Evolutionary conservation across 192 early-diverging fungal genomes (phyloP).

Genomic region (Podila epigama): DNA sequence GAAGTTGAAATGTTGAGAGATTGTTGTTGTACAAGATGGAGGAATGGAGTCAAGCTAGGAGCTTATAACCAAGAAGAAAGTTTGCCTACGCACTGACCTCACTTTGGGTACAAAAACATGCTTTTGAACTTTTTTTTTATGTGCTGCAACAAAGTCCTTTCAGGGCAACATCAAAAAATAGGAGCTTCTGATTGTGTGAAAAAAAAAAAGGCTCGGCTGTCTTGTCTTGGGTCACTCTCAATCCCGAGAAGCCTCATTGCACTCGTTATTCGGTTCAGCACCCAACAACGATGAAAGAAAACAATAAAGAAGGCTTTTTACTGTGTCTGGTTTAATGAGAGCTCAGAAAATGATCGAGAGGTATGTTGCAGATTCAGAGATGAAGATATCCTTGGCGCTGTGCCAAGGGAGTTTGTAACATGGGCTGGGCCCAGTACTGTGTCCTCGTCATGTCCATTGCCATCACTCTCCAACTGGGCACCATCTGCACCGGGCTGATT

Average conservation of each 20-base stretch:
- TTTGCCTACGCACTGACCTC: no score
- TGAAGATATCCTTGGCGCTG: conserved; percentile 2
- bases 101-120: no score
- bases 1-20: neutral
- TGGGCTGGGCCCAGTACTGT: neutral
- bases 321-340: conserved; percentile 24
- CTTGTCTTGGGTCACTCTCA: neutral
- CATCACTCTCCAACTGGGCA: neutral
- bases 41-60: no score
- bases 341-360: conserved; percentile 34
- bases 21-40: no score
- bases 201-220: neutral
- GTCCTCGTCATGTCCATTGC: neutral
- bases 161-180: no score
- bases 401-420: neutral
- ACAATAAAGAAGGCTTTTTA: neutral
- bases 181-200: neutral
- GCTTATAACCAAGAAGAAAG: no score
- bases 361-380: conserved; percentile 28
- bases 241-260: neutral
- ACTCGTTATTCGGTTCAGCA: neutral
- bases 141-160: no score
- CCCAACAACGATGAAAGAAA: neutral
- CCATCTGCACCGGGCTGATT: neutral
- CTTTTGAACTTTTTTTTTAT: no score